Conservation (phyloP, 176 grass and related monocot species). For the Alloteropsis semialata region DNA sequence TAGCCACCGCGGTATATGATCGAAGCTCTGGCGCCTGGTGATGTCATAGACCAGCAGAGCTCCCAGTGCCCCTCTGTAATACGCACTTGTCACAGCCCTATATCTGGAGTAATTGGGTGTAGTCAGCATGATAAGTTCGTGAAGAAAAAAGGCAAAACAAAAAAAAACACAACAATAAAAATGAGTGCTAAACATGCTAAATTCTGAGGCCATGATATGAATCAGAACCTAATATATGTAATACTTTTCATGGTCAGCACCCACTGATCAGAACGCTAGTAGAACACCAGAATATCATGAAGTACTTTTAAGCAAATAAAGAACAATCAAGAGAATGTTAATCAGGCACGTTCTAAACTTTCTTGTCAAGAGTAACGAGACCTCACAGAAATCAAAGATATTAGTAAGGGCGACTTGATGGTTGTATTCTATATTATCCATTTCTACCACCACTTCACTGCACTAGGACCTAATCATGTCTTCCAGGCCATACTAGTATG, state of each 20-base stretch:
- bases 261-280: not conserved
- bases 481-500: not conserved
- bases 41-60: conserved; percentile 77
- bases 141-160: not conserved
- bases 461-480: not conserved
- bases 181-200: not conserved
- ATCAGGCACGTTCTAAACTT: not conserved
- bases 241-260: not conserved
- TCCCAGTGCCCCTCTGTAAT: conserved; percentile 68
- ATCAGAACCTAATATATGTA: not conserved
- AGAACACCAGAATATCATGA: not conserved
- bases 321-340: not conserved
- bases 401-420: not conserved
- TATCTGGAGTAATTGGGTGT: conserved; percentile 43
- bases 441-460: not conserved
- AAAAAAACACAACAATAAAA: not conserved
- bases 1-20: conserved; percentile 79
- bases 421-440: not conserved
- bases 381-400: not conserved
- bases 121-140: conserved; percentile 1
- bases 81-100: conserved; percentile 75
- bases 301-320: not conserved
- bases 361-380: not conserved
- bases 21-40: conserved; percentile 79
- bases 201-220: not conserved